Evolutionary conservation across 371 early-diverging fungal genomes (phyloP).

Genomic region (Phascolomyces articulosus): DNA sequence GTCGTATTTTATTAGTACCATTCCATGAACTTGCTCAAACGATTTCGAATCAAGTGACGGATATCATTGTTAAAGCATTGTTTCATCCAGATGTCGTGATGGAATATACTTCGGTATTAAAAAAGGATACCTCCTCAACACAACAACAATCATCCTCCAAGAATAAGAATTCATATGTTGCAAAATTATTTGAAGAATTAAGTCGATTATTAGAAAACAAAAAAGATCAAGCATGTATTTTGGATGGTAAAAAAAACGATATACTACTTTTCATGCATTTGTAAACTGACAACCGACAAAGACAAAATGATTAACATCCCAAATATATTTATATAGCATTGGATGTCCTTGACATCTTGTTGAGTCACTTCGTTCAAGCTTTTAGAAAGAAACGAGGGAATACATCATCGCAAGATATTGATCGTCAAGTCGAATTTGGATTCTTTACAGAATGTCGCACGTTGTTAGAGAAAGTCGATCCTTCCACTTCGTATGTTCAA

Average conservation of each 20-base stretch:
- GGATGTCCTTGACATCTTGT: constrained; percentile 34
- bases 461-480: constrained; percentile 11
- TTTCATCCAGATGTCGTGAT: constrained; percentile 47
- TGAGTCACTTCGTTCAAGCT: constrained; percentile 28
- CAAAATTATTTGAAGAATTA: constrained; percentile 43
- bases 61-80: constrained; percentile 31
- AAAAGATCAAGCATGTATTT: constrained; percentile 6
- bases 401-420: constrained; percentile 30
- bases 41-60: constrained; percentile 16
- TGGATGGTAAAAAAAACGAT: constrained; percentile 34
- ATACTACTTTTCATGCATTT: no score
- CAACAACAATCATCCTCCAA: background rate
- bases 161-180: constrained; percentile 34
- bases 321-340: constrained; percentile 19
- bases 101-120: constrained; percentile 43
- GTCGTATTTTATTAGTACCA: background rate
- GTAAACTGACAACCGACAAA: no score
- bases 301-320: no score
- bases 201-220: constrained; percentile 18
- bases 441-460: constrained; percentile 31
- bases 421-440: constrained; percentile 43
- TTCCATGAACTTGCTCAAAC: background rate
- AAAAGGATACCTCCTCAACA: constrained; percentile 15
- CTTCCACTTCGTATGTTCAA: constrained; percentile 13
- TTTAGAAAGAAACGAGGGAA: constrained; percentile 38